Evolutionary conservation across 2,329 filamentous ascomycete species (phyloP), one percentile per base, ranked within the genome.

Genomic region (Neonectria faginata): DNA sequence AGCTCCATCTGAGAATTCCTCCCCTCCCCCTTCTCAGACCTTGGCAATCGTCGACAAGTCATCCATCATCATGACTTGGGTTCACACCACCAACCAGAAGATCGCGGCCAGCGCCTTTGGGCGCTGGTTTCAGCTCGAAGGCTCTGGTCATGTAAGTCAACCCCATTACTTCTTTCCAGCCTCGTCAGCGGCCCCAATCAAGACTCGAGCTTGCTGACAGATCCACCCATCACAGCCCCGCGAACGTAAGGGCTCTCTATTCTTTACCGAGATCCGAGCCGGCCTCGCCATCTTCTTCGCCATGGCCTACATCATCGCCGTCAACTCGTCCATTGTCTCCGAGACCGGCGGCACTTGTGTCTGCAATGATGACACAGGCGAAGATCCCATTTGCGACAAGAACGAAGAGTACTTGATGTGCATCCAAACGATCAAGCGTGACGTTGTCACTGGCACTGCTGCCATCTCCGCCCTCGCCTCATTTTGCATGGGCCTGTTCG

Each of bases 401-500:
- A 83, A 92, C 74, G 73, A 81, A 5, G 86, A 86, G 22, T 93
- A 93, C 71, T 75, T 85, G 66, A 79, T 90, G n/a, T 93, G 91
- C 76, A 79, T 83, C 68, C 78, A 84, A 72, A 86, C 85, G 67
- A 77, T 95, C 75, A 91, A 91, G 78, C 88, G 92, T 33, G 93
- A 97, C 75, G 81, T 94, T 42, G 91, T 97, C 59, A 97, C 93
- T 7, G 93, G 91, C 11, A 97, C 93, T 5, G 92, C 93, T 48
- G 93, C 93, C 59, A 94, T 96, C 69, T 86, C 92, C 14, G 91
- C 92, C 27, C 80, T 97, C 51, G 88, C 91, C 3, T 91, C 89
- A n/a, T 94, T 97, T 78, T 90, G 85, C 78, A 94, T 97, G 91
- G 93, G 93, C 20, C 78, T 95, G 1, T 88, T 94, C 68, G 90